A percentile compares a stretch with the other conserved stretches of the same genome.
These are phyloP conservation scores for Hura crepitans DNA, from an alignment of 441 rosid genomes.

Conservation along the genomic window DNA sequence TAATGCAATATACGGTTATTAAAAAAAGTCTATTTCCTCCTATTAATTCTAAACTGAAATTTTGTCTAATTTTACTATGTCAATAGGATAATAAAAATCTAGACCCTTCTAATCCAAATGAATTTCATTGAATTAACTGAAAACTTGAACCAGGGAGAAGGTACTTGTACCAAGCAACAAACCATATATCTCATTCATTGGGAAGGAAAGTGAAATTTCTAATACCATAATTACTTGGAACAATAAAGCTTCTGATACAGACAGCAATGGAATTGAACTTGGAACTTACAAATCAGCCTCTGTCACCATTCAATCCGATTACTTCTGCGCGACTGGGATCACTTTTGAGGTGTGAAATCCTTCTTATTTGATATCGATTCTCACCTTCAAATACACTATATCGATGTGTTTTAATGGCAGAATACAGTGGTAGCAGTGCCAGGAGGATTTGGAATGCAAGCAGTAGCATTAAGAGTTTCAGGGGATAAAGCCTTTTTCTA, in stretches of 20 bases:
- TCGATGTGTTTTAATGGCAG: constrained; percentile 38
- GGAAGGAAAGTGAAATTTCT: constrained; percentile 37
- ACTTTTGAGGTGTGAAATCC: constrained; percentile 59
- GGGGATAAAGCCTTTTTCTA: constrained; percentile 82
- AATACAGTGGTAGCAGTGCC: constrained; percentile 71
- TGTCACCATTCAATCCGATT: constrained; percentile 63
- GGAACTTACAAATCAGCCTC: constrained; percentile 83
- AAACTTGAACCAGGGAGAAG: constrained; percentile 59
- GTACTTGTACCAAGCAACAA: constrained; percentile 62
- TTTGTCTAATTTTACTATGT: no score
- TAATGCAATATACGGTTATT: background rate
- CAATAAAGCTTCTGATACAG: constrained; percentile 68
- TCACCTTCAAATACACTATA: background rate
- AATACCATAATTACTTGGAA: constrained; percentile 64
- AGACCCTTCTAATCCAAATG: no score
- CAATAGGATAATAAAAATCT: no score
- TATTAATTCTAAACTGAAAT: background rate
- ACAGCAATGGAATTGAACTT: constrained; percentile 39
- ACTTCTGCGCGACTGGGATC: constrained; percentile 72
- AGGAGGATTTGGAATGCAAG: constrained; percentile 71
- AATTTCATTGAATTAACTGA: background rate
- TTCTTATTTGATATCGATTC: background rate
- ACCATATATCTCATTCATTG: constrained; percentile 74
- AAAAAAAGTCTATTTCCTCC: background rate
- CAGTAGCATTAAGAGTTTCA: constrained; percentile 66